Evolutionary conservation across 768 basidiomycete species (phyloP).

Genomic region (Suillus spraguei): DNA sequence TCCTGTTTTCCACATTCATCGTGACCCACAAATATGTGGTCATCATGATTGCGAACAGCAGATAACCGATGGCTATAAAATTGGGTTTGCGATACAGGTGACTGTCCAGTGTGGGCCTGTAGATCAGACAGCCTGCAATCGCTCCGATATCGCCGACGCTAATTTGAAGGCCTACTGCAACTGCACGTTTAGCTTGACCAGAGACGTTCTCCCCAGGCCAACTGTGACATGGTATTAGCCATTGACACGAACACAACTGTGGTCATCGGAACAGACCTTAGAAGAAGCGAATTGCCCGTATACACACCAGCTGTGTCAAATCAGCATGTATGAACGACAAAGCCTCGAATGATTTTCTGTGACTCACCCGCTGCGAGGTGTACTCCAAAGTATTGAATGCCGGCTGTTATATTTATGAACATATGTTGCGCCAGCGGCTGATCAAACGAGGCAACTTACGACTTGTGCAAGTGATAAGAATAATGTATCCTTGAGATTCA

Average conservation of each 20-base stretch:
- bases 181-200: constrained; percentile 65
- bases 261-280: constrained; percentile 42
- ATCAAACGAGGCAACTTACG: constrained; percentile 31
- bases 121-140: constrained; percentile 57
- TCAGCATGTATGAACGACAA: background rate
- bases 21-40: constrained; percentile 46
- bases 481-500: constrained; percentile 49
- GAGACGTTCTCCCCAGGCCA: constrained; percentile 74
- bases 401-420: constrained; percentile 34
- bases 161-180: constrained; percentile 65
- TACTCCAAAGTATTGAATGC: constrained; percentile 58
- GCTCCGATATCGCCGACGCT: constrained; percentile 64
- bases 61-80: constrained; percentile 61
- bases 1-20: constrained; percentile 54
- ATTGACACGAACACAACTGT: background rate
- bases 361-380: constrained; percentile 46
- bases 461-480: constrained; percentile 50
- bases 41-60: constrained; percentile 48
- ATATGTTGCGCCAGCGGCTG: background rate
- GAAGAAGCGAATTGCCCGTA: constrained; percentile 56
- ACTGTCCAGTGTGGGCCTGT: constrained; percentile 48
- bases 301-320: constrained; percentile 47
- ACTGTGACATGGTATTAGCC: constrained; percentile 21
- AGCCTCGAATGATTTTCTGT: background rate
- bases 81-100: constrained; percentile 57